phyloP scores from a whole-genome alignment of 257 asterid species.

The Primulina tabacum region DNA sequence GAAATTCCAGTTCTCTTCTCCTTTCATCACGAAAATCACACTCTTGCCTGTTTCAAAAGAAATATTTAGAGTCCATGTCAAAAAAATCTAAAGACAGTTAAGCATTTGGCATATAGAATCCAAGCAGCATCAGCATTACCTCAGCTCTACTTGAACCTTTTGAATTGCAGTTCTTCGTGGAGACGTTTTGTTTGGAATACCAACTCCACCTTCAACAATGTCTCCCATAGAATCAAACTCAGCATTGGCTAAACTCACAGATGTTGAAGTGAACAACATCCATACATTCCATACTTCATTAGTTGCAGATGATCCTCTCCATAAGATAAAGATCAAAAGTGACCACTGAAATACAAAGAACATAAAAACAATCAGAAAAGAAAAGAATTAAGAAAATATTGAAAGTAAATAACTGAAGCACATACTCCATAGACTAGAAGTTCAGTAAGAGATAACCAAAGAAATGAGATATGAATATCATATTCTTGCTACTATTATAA shows the following conservation, averaged over 20 bases:
- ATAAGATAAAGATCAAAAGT: slow-evolving; percentile 18
- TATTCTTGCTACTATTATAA: background rate
- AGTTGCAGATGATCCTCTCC: slow-evolving; percentile 32
- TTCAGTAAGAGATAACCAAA: background rate
- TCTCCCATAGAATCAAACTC: slow-evolving; percentile 94
- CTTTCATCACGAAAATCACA: slow-evolving; percentile 70
- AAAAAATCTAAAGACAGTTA: slow-evolving; percentile 12
- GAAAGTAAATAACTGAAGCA: slow-evolving; percentile 7
- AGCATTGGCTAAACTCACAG: slow-evolving; percentile 75
- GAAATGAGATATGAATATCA: slow-evolving; percentile 1
- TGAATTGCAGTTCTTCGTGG: slow-evolving; percentile 68
- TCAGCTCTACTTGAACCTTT: slow-evolving; percentile 80
- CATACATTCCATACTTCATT: slow-evolving; percentile 60
- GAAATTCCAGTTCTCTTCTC: slow-evolving; percentile 87
- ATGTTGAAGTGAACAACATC: slow-evolving; percentile 64
- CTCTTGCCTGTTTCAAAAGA: slow-evolving; percentile 66
- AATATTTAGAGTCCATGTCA: slow-evolving; percentile 18
- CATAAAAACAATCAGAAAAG: slow-evolving; percentile 3
- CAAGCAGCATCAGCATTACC: slow-evolving; percentile 50
- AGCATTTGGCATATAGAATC: slow-evolving; percentile 21
- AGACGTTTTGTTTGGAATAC: slow-evolving; percentile 65
- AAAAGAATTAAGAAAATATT: background rate
- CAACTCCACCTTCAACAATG: slow-evolving; percentile 83
- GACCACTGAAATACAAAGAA: slow-evolving; percentile 20
- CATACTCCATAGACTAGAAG: slow-evolving; percentile 8